Evolutionary conservation across 179 eudicot genomes (phyloP).

Genomic region (Carnegiea gigantea): DNA sequence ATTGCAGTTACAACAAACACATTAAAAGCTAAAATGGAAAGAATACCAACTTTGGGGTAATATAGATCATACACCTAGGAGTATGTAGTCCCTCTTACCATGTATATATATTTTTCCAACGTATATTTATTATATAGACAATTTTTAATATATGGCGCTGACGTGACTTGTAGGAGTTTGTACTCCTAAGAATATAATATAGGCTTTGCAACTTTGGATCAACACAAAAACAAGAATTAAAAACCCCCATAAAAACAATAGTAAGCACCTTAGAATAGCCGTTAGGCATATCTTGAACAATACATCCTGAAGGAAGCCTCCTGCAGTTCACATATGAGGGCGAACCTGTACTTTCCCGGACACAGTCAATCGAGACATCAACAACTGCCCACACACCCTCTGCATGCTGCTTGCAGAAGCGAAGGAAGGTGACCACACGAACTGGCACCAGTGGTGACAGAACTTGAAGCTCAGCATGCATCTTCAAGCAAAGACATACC

Average conservation of each 20-base stretch:
- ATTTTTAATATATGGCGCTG: too few relatives aligned
- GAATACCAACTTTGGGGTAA: slow-evolving; percentile 32
- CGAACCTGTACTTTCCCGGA: slow-evolving; percentile 54
- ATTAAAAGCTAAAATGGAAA: slow-evolving; percentile 55
- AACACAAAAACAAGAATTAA: slow-evolving; percentile 45
- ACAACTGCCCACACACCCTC: slow-evolving; percentile 98
- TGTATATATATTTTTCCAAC: too few relatives aligned
- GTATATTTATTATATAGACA: too few relatives aligned
- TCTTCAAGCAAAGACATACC: slow-evolving; percentile 32
- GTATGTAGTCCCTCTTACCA: too few relatives aligned
- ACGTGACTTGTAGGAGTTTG: too few relatives aligned
- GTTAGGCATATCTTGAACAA: slow-evolving; percentile 97
- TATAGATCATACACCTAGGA: too few relatives aligned
- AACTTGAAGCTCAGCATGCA: slow-evolving; percentile 94
- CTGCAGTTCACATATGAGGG: slow-evolving; percentile 59
- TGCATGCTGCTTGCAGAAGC: slow-evolving; percentile 94
- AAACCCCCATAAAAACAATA: slow-evolving; percentile 12
- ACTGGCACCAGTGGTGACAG: slow-evolving; percentile 92
- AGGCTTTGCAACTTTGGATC: slow-evolving; percentile 20
- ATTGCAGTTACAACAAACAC: slow-evolving; percentile 66
- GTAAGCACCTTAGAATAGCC: slow-evolving; percentile 88
- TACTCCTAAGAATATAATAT: too few relatives aligned
- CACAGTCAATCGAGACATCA: slow-evolving; percentile 78
- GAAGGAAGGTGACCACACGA: slow-evolving; percentile 75
- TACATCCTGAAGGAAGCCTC: slow-evolving; percentile 95